Base-by-base conservation (phyloP, 225 moss, liverwort and hornwort genomes). In the Ulota crispa region DNA sequence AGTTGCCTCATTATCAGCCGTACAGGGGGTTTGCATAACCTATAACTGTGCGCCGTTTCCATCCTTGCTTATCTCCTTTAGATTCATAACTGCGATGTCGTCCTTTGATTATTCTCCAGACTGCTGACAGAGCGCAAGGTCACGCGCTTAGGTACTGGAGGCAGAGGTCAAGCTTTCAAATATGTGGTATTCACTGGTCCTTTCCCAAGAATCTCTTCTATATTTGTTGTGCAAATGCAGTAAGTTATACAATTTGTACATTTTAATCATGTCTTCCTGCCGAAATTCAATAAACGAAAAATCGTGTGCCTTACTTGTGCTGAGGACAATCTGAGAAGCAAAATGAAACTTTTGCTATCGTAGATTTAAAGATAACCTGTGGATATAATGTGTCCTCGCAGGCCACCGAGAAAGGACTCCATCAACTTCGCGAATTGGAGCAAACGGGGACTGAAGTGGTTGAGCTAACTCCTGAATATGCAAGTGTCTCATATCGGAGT, bases 131-230 rank as follows among this genome's bases (percentile, higher is more conserved):
- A 96, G 59, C 88, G 73, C 45, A 93, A 89, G 83, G 85, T 96
- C 61, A 83, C 66, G 72, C 88, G 94, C 31, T 42, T 92, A 64
- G 96, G 96, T 63, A 82, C 84, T 56, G 94, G 96, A 59, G 96
- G 96, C 62, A 91, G 89, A 87, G 96, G 96, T 55, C 92, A 83
- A 77, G 90, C 94, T 42, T 96, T 86, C 79, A 59, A 90, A 55
- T 96, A 94, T 62, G 83, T 79, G 89, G 96, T 96, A 87, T 54
- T 85, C 30, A 66, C 27, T 6, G 9, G 47, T 56, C 68, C 57
- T 68, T 55, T 80, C 50, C 26, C 10, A 47, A 54, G 9, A 26
- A 69, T 5, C 26, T 43, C 54, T 61, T 27, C 50, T 32, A 55
- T 47, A 26, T 78, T 28, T 75, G 36, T 16, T 19, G 8, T 36